Evolutionary conservation across 73 alveolate genomes (phyloP), one percentile per base, ranked within the genome.

Genomic region (Urostyla sp.): DNA sequence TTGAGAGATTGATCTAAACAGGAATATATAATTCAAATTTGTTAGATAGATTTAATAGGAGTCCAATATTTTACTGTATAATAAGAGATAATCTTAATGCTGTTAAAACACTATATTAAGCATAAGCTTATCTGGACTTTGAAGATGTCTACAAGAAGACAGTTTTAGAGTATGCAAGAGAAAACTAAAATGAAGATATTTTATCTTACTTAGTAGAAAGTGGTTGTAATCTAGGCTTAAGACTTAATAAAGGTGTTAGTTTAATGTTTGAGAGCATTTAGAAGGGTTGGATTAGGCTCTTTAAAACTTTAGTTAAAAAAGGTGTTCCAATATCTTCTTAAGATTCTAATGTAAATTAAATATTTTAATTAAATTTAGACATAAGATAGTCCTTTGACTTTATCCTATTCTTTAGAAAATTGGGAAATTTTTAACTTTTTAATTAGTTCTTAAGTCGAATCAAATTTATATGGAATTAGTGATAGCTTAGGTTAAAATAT

Each of bases 321-420:
- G 79, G 79, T 8, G 79, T 63, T 15, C 79, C 79, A 1, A 63
- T 63, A 6, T 46, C 79, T 16, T 63, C 79, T n/a, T 6, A 43
- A n/a, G 79, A 63, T 38, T 6, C 27, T 4, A 36, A 63, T 21
- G 79, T 63, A 63, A 63, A 10, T n/a, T 4, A 58, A 15, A 18
- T 31, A 35, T 35, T 15, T 30, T 7, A 21, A 28, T 10, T 20
- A 10, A 3, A n/a, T 13, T 10, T 38, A 63, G 79, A 63, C 79
- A 4, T 57, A 60, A 34, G 79, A 63, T 18, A 63, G 44, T 38
- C 61, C 44, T 2, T 28, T 63, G 15, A 16, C 44, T 1, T 40
- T 63, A 24, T 35, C 79, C 11, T 63, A 63, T 23, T 32, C 37
- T 26, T 24, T 63, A 16, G 44, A 63, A 34, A 63, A 63, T 37